Conservation (phyloP, 768 basidiomycete species). For the Mrakia gelida region DNA sequence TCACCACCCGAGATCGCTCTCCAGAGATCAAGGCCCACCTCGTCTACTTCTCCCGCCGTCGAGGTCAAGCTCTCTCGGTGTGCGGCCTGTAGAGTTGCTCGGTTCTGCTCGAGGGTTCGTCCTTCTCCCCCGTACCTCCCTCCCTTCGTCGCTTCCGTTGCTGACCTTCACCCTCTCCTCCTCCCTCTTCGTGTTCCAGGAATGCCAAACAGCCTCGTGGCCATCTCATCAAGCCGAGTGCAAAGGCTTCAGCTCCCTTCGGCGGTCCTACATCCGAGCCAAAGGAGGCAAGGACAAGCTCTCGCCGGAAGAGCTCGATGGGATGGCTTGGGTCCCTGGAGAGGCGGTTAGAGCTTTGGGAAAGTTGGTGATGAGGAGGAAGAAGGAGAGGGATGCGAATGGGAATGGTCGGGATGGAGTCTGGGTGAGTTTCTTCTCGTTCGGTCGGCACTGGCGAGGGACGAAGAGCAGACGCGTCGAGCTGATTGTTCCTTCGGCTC, state of each 20-base stretch:
- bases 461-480: background rate
- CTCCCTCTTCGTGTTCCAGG: background rate
- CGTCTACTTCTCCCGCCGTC: background rate
- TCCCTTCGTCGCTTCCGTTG: background rate
- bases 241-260: constrained; percentile 55
- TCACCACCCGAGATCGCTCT: constrained; percentile 36
- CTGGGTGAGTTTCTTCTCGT: background rate
- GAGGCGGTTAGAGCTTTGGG: constrained; percentile 78
- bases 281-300: constrained; percentile 40
- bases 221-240: constrained; percentile 56
- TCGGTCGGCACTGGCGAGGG: too few species aligned
- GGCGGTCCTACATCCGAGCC: constrained; percentile 53
- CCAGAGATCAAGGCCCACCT: background rate
- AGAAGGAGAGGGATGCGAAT: constrained; percentile 55
- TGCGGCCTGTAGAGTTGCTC: constrained; percentile 61
- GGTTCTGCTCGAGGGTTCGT: constrained; percentile 72
- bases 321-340: constrained; percentile 50
- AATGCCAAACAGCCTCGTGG: constrained; percentile 22
- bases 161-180: background rate
- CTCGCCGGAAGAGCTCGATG: constrained; percentile 19
- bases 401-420: constrained; percentile 32
- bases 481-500: background rate
- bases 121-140: too few species aligned
- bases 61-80: constrained; percentile 53
- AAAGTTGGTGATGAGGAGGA: constrained; percentile 64